Conservation (phyloP, 805 yeast genomes). For the Candida hungchunana region DNA sequence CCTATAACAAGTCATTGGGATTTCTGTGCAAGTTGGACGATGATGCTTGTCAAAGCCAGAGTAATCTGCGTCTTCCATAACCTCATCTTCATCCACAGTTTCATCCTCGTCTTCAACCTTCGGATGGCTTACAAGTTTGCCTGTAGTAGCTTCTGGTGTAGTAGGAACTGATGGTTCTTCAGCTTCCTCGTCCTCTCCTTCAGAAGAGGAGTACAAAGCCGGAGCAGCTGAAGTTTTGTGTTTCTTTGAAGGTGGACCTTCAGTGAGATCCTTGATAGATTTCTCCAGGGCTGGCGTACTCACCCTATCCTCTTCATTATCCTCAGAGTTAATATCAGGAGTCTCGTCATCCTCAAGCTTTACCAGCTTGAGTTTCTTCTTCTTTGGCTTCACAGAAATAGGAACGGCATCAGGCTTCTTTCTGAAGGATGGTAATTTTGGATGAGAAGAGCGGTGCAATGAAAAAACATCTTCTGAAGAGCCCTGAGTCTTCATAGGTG, state of each 20-base stretch:
- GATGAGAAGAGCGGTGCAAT: slow-evolving; percentile 3
- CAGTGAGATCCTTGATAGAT: not conserved
- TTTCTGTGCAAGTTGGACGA: slow-evolving; percentile 43
- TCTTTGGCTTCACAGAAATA: slow-evolving; percentile 9
- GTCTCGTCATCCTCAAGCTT: slow-evolving; percentile 22
- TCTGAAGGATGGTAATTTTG: slow-evolving; percentile 19
- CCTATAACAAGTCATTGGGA: slow-evolving; percentile 55
- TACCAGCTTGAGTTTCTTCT: slow-evolving; percentile 17
- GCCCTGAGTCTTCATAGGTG: too few relatives aligned
- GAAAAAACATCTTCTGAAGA: slow-evolving; percentile 1
- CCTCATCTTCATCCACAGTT: slow-evolving; percentile 6
- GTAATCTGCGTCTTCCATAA: slow-evolving; percentile 17
- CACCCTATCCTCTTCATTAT: too few relatives aligned
- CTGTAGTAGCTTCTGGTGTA: slow-evolving; percentile 28
- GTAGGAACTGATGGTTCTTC: slow-evolving; percentile 29
- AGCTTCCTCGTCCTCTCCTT: slow-evolving; percentile 12
- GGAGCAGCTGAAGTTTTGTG: slow-evolving; percentile 6
- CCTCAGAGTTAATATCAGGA: too few relatives aligned
- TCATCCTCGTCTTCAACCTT: slow-evolving; percentile 20
- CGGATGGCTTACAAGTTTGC: slow-evolving; percentile 5
- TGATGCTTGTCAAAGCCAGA: slow-evolving; percentile 33
- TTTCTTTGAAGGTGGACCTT: slow-evolving; percentile 4
- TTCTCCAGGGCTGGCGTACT: not conserved
- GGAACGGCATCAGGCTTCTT: slow-evolving; percentile 24
- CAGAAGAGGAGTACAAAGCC: slow-evolving; percentile 24